Evolutionary conservation across 495 filamentous ascomycete genomes (phyloP).

Genomic region (Schizothecium vesticola): DNA sequence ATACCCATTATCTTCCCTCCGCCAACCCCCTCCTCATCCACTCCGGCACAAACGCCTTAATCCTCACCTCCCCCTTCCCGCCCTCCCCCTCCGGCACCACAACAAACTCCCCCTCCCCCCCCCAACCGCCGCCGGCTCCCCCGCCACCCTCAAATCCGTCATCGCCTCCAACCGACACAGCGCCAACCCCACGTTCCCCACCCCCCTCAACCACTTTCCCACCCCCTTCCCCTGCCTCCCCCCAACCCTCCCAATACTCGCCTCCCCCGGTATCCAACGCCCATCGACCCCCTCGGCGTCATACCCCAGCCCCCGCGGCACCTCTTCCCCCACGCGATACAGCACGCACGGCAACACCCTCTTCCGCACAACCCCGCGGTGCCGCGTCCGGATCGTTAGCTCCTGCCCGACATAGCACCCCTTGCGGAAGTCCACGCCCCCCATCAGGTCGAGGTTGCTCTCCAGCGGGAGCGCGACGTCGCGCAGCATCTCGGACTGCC

Average conservation of each 20-base stretch:
- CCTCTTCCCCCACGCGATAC: conserved; percentile 43
- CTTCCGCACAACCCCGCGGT: conserved; percentile 89
- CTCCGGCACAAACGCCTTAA: conserved; percentile 83
- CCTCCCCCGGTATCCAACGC: conserved; percentile 29
- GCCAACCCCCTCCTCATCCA: conserved; percentile 54
- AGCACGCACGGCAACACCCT: conserved; percentile 77
- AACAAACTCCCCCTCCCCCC: conserved; percentile 44
- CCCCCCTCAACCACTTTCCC: conserved; percentile 68
- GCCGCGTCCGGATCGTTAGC: conserved; percentile 87
- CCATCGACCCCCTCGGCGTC: conserved; percentile 17
- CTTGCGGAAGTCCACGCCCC: conserved; percentile 85
- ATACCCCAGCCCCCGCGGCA: conserved; percentile 44
- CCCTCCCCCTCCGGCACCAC: conserved; percentile 24
- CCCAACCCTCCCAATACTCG: conserved; percentile 33
- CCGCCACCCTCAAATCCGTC: conserved; percentile 65
- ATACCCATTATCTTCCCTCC: not conserved
- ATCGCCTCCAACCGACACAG: conserved; percentile 85
- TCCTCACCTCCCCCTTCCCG: conserved; percentile 41
- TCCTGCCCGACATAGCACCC: conserved; percentile 98
- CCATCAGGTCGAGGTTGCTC: conserved; percentile 75
- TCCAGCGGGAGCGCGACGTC: conserved; percentile 73
- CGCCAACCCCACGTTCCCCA: conserved; percentile 85
- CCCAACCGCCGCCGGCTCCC: conserved; percentile 45
- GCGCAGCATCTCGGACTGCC: conserved; percentile 65
- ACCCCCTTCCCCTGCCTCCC: conserved; percentile 58